Evolutionary conservation across 2,329 filamentous ascomycete species (phyloP), one percentile per base, ranked within the genome.

Genomic region (Fusarium nelsonii): DNA sequence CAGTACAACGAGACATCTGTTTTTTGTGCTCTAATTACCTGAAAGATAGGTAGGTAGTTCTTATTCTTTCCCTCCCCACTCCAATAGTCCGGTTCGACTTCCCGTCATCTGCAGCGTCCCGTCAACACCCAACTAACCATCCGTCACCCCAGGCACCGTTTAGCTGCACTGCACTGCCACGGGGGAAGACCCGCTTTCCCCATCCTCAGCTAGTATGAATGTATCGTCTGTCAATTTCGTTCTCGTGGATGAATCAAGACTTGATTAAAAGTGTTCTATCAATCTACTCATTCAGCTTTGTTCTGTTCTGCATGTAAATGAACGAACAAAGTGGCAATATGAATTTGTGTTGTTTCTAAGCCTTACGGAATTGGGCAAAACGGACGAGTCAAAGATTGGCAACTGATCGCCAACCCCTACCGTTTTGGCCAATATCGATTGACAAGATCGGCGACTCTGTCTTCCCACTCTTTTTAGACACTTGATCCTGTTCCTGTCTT

Each of bases 81-180:
- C 36, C 45, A 55, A 39, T 53, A 43, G 46, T 30, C 40, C 46
- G 32, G 40, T 26, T 11, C 28, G 36, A 37, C 30, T 39, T 28
- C 39, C 20, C 20, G 36, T 57, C 55, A 43, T 66, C 32, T 63
- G 51, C 46, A 58, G 46, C 56, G 34, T 61, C 39, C 62, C 50
- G 43, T 48, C 30, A 54, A 44, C 43, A 58, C 57, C 30, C 23
- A 23, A 23, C 23, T 23, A 23, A 23, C 23, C 23, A 23, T 23
- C 55, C 33, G 46, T 68, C 66, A 69, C 62, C 67, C 67, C 63
- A 53, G 62, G 63, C 46, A 63, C 63, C 45, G 53, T 54, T 57
- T 50, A 50, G 32, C 34, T 53, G 45, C 67, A 64, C 67, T 70
- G 67, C 67, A 64, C 67, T 70, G 67, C 67, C 67, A 69, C 63